These are phyloP conservation scores for Calonectria ilicicola DNA, from an alignment of 2,329 filamentous ascomycete genomes.

Conservation along the genomic window DNA sequence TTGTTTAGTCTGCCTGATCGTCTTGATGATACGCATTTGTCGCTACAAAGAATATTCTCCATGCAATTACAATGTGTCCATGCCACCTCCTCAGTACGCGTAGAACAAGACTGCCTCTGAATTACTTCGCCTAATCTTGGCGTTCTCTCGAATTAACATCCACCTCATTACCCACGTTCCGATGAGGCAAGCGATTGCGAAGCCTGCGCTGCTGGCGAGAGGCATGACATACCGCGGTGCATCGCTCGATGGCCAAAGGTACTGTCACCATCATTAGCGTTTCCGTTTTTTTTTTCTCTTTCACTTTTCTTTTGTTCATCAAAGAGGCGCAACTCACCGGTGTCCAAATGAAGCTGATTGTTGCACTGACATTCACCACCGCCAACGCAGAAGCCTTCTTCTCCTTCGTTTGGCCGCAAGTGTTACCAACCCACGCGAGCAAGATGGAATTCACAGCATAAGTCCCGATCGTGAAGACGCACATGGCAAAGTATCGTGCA, in stretches of 20 bases:
- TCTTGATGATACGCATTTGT: not conserved
- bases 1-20: not conserved
- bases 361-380: constrained; percentile 56
- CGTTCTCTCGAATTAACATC: constrained; percentile 44
- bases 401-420: constrained; percentile 56
- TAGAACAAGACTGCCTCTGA: constrained; percentile 39
- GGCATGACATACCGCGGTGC: not conserved
- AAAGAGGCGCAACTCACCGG: not conserved
- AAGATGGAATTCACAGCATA: constrained; percentile 56
- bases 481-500: constrained; percentile 49
- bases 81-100: constrained; percentile 29
- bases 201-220: not conserved
- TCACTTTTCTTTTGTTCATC: too few species aligned
- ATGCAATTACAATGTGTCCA: too few species aligned
- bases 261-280: not conserved
- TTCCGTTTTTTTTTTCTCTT: not conserved
- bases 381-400: constrained; percentile 57
- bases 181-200: not conserved
- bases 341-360: constrained; percentile 6
- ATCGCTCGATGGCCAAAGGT: not conserved
- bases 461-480: constrained; percentile 51
- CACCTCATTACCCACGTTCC: constrained; percentile 42
- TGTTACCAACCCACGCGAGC: constrained; percentile 56
- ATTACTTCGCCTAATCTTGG: constrained; percentile 39
- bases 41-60: not conserved